Conservation (phyloP, 768 basidiomycete genomes). For the Phylloporus arenicola region DNA sequence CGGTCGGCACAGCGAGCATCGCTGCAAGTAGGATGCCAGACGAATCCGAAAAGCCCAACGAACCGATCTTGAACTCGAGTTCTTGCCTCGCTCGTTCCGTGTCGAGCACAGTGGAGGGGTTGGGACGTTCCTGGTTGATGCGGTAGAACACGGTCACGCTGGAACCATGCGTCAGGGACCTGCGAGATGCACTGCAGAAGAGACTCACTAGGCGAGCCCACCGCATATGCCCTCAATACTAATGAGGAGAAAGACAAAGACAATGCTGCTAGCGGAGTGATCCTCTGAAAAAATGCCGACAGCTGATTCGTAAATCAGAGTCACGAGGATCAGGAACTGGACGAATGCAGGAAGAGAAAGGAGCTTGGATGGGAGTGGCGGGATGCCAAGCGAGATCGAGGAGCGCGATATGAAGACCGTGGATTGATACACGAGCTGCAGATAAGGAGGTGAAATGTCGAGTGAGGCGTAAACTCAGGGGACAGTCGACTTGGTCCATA, state of each 20-base stretch:
- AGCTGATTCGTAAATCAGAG: conserved; percentile 62
- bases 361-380: conserved; percentile 63
- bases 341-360: conserved; percentile 73
- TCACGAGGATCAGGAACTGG: conserved; percentile 60
- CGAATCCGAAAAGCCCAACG: conserved; percentile 82
- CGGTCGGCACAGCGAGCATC: conserved; percentile 42
- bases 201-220: conserved; percentile 79
- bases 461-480: conserved; percentile 1
- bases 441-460: background rate
- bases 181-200: background rate
- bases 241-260: conserved; percentile 69
- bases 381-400: conserved; percentile 78
- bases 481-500: conserved; percentile 27
- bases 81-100: conserved; percentile 65
- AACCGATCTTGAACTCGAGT: conserved; percentile 86
- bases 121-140: conserved; percentile 66
- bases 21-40: conserved; percentile 53
- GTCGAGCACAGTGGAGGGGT: conserved; percentile 42
- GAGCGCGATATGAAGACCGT: conserved; percentile 94
- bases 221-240: conserved; percentile 90
- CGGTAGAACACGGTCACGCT: conserved; percentile 87
- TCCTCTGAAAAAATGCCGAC: conserved; percentile 56
- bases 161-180: background rate
- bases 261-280: conserved; percentile 43
- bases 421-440: conserved; percentile 77